Evolutionary conservation across 2,329 filamentous ascomycete species (phyloP), one percentile per base, ranked within the genome.

Genomic region (Cercospora zeae-maydis): DNA sequence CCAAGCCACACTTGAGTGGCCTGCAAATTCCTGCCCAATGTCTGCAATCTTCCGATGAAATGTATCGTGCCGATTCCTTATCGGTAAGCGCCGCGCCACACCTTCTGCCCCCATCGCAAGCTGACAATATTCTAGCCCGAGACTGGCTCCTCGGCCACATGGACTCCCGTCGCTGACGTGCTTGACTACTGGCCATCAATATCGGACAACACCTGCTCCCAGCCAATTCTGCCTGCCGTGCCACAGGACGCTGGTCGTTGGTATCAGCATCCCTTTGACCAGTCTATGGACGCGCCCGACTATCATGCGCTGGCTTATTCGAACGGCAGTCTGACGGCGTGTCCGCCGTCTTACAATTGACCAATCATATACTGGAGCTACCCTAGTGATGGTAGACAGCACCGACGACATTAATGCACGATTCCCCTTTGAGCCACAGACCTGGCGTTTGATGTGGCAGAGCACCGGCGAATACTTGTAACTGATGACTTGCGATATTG

Each of bases 321-420:
- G 4, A 59, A 59, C 30, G 42, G 16, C 11, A 51, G 51, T 4
- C 10, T 59, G 30, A 42, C 42, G 19, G n/a, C 57, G n/a, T 59
- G 57, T 51, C 57, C 57, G n/a, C 57, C 57, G n/a, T 24, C 39
- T n/a, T 59, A 51, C 57, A 59, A 59, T 21, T 59, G 42, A 59
- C 5, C 11, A 34, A 14, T 27, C 10, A 27, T 33, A n/a, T 36
- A 21, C 14, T 19, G n/a, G 31, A 24, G 21, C 21, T 45, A 58
- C 55, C 16, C n/a, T 19, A 21, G 16, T 42, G 11, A 58, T 27
- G 55, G 55, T 37, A 47, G 37, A 58, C 27, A 30, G 2, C 27
- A 47, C 24, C 16, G 37, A 47, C 36, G 13, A 30, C n/a, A 58
- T 11, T 21, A 37, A 39, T 30, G 37, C 37, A 31, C 19, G 13